These are phyloP conservation scores for Trichoderma sp. DNA, from an alignment of 2,329 filamentous ascomycete species.

Conservation along the genomic window DNA sequence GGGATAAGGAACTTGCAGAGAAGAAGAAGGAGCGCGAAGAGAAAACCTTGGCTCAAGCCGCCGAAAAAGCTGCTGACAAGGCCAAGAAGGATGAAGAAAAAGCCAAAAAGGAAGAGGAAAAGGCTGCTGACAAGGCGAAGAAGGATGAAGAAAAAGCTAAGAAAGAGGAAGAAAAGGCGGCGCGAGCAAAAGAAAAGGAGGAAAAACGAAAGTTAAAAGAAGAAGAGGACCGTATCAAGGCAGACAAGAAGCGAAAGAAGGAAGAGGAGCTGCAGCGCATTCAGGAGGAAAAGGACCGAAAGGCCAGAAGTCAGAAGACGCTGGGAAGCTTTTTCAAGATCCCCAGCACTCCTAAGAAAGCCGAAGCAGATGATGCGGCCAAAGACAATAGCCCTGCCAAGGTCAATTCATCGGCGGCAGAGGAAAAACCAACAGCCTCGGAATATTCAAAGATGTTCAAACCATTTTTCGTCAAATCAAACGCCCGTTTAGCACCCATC, in stretches of 20 bases:
- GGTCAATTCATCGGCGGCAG: conserved; percentile 31
- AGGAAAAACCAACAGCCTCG: conserved; percentile 40
- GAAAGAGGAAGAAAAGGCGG: conserved; percentile 47
- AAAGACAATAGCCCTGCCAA: conserved; percentile 40
- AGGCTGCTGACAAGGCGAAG: conserved; percentile 45
- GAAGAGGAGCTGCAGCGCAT: conserved; percentile 51
- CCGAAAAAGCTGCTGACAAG: conserved; percentile 44
- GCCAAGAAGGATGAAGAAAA: conserved; percentile 49
- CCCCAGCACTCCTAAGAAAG: conserved; percentile 48
- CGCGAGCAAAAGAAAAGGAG: conserved; percentile 45
- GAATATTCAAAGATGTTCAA: conserved; percentile 75
- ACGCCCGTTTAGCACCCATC: conserved; percentile 70
- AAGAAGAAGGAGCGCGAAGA: conserved; percentile 44
- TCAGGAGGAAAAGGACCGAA: conserved; percentile 53
- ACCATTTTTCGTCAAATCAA: conserved; percentile 76
- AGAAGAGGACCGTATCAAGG: conserved; percentile 46
- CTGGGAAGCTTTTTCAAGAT: conserved; percentile 54
- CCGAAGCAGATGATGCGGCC: conserved; percentile 39
- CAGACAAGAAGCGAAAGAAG: conserved; percentile 54
- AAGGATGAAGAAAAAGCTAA: conserved; percentile 48
- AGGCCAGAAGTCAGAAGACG: conserved; percentile 52
- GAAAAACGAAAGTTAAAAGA: conserved; percentile 49
- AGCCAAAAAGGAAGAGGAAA: conserved; percentile 45
- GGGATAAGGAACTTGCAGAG: conserved; percentile 38
- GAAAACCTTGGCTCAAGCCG: conserved; percentile 43